Base-by-base conservation (phyloP, 306 rosid species). In the Rubus parviflorus region DNA sequence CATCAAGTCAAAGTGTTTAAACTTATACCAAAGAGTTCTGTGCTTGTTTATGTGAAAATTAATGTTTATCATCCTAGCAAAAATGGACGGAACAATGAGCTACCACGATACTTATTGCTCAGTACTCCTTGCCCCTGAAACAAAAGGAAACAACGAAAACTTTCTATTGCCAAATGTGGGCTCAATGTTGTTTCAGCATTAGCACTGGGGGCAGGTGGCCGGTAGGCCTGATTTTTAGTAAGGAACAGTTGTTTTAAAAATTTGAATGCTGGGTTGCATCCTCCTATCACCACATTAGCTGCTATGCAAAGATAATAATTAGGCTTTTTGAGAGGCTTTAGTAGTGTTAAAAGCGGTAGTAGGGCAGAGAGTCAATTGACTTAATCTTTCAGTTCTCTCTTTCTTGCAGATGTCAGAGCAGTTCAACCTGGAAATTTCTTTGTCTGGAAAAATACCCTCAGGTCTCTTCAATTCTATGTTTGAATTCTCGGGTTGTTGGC, bases 401-500 rank as follows among this genome's bases (percentile, higher is more conserved):
- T 78, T 76, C 41, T 68, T 41, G 73, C 92, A 94, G 98, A 95
- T 95, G 98, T 92, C 98, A 63, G 98, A 95, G 88, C 98, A 95
- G 83, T 92, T 92, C 90, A 95, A 95, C 80, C 98, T 87, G 90
- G 97, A 92, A 72, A 81, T 92, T 74, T 86, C 92, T 72, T 83
- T 89, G 88, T 88, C 91, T 14, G 97, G 98, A 14, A 95, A 95
- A 86, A 95, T 95, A 83, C 98, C 98, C 67, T 90, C 98, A 0
- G 98, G 98, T 77, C 93, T 88, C 85, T 92, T 95, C 93, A 95
- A 92, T 87, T 20, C 92, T 40, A 92, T 92, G 98, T 95, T 90
- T 74, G 98, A 92, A 77, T 92, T 89, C 83, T 90, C 98, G 69
- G 97, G 96, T 42, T 89, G 93, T 83, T 95, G 98, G 98, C 98